Evolutionary conservation across 257 asterid species (phyloP), one percentile per base, ranked within the genome.

Genomic region (Coffea eugenioides): DNA sequence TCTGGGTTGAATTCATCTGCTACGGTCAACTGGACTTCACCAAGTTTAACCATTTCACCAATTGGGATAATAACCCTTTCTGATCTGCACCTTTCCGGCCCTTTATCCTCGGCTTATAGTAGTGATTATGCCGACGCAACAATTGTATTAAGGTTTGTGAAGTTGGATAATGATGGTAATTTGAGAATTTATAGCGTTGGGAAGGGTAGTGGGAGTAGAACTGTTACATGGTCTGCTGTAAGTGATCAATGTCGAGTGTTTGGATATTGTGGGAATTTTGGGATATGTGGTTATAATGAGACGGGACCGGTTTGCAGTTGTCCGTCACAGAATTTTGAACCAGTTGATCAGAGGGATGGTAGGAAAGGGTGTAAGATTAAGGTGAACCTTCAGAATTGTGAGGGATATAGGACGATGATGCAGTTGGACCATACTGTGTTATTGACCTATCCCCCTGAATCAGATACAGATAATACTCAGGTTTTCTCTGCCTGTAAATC

Each of bases 241-340:
- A 83, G 88, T 67, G 91, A 94, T 87, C 98, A 92, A 62, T 94
- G 98, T 73, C 88, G 77, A 68, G 97, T 94, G 77, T 94, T 79
- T 79, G 98, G 92, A 8, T 94, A 74, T 80, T 94, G 98, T 85
- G 98, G 98, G 76, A 84, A 94, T 79, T 77, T 84, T 64, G 98
- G 98, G 54, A 83, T 94, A 25, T 94, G 98, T 70, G 87, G 97
- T 75, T 92, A 92, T 81, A 88, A 90, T 71, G 91, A 90, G 1
- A 81, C 91, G 0, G 79, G 83, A 18, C 97, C 97, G 0, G 80
- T 85, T 21, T 94, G 98, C 59, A 87, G 89, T 5, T 94, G 97
- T 51, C 92, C 98, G 18, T 94, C 98, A 0, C 80, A 25, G 75
- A 94, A 94, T 83, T 94, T 94, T 23, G 94, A 84, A 14, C 82